phyloP scores from a whole-genome alignment of 2,329 filamentous ascomycete species.

The Stagonosporopsis vannaccii region DNA sequence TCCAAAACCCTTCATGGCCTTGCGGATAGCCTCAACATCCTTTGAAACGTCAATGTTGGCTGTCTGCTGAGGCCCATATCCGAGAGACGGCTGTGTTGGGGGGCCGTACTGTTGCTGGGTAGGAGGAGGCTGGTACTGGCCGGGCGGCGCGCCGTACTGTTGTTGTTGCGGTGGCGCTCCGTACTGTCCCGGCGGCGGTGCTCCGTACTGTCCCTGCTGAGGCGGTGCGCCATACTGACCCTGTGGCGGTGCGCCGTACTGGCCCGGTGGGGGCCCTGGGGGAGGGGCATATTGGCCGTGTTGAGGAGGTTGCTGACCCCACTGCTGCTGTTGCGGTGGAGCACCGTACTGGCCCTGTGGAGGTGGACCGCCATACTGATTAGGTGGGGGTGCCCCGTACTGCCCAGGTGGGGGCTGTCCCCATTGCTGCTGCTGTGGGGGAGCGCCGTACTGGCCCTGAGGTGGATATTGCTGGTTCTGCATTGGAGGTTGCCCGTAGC shows the following conservation, averaged over 20 bases:
- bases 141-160: slow-evolving; percentile 44
- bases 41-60: slow-evolving; percentile 66
- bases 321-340: slow-evolving; percentile 35
- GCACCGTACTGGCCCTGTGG: slow-evolving; percentile 37
- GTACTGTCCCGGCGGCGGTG: slow-evolving; percentile 46
- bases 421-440: slow-evolving; percentile 42
- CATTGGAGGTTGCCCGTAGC: slow-evolving; percentile 44
- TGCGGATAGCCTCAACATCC: slow-evolving; percentile 75
- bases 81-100: slow-evolving; percentile 63
- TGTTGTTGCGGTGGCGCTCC: slow-evolving; percentile 41
- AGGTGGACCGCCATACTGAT: slow-evolving; percentile 36
- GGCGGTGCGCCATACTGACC: slow-evolving; percentile 28
- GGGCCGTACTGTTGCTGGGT: slow-evolving; percentile 44
- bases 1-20: slow-evolving; percentile 92
- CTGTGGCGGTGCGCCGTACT: slow-evolving; percentile 35
- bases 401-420: slow-evolving; percentile 31
- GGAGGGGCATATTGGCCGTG: slow-evolving; percentile 34
- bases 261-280: slow-evolving; percentile 34
- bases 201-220: slow-evolving; percentile 34
- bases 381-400: slow-evolving; percentile 49
- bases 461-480: slow-evolving; percentile 41
- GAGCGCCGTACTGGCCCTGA: slow-evolving; percentile 44
- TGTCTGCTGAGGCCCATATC: slow-evolving; percentile 74
- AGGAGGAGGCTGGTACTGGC: slow-evolving; percentile 30
- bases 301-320: slow-evolving; percentile 27